Conservation (phyloP, 1,284 basidiomycete genomes). For the Tilletia walkeri region DNA sequence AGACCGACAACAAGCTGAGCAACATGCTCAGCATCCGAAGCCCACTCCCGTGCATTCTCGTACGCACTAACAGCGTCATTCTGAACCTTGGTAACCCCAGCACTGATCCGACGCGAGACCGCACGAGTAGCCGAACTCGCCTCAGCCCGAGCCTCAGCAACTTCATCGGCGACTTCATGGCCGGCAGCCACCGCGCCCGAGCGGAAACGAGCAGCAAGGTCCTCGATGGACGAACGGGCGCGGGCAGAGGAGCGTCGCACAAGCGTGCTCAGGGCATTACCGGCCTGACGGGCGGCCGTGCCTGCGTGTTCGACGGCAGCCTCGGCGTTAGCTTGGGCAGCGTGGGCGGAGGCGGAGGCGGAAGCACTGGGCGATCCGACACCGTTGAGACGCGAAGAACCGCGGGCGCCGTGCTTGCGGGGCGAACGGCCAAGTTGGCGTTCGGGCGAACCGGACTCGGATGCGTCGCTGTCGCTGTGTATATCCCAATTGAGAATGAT, state of each 20-base stretch:
- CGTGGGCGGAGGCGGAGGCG: conserved; percentile 23
- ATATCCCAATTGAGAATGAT: background rate
- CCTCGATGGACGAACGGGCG: conserved; percentile 35
- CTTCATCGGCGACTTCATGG: conserved; percentile 35
- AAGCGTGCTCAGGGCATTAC: conserved; percentile 40
- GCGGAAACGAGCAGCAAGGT: conserved; percentile 23
- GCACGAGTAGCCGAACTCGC: conserved; percentile 28
- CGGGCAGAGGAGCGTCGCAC: conserved; percentile 32
- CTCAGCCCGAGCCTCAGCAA: conserved; percentile 30
- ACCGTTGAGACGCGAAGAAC: conserved; percentile 4
- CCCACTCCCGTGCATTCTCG: conserved; percentile 30
- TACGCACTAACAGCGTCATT: conserved; percentile 30
- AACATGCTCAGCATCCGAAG: conserved; percentile 41
- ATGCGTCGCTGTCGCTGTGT: conserved; percentile 37
- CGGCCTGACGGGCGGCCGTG: conserved; percentile 33
- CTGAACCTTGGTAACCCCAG: conserved; percentile 28
- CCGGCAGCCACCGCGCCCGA: conserved; percentile 24
- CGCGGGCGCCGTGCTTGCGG: conserved; percentile 40
- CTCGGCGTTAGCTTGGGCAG: conserved; percentile 19
- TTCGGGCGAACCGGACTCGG: conserved; percentile 36
- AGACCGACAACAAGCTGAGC: conserved; percentile 35
- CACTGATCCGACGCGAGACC: conserved; percentile 21
- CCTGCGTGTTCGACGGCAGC: conserved; percentile 26
- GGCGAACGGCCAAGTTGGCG: conserved; percentile 31
- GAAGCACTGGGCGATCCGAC: conserved; percentile 24